Evolutionary conservation across 2,329 filamentous ascomycete genomes (phyloP), one percentile per base, ranked within the genome.

Genomic region (Mycosphaerella sp.): DNA sequence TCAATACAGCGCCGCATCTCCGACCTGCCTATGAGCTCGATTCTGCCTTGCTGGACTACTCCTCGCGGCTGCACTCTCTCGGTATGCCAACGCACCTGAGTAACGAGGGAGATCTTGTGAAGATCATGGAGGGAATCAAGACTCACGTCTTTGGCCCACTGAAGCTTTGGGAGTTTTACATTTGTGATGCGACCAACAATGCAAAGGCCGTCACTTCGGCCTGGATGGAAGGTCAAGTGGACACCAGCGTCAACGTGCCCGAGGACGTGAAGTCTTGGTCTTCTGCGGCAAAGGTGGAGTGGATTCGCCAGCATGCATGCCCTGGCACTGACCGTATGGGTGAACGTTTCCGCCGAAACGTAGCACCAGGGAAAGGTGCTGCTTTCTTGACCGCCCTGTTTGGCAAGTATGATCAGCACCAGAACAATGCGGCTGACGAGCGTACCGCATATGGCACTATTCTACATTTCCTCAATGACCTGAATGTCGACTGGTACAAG

Each of bases 101-200:
- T 60, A 82, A 74, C 6, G 75, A 78, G 3, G 84, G 86, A 44
- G 92, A 97, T 64, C 74, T 98, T 2, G 68, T 87, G 26, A 79
- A 81, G 59, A 82, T 97, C 56, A 95, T 96, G 85, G 84, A 89
- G 31, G 87, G 82, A 7, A 80, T 95, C 65, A 95, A 93, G 70
- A 81, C 81, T 17, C 80, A 90, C 51, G 89, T 93, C 36, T 81
- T 98, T 66, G 81, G 81, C 26, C 79, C 82, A 40, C 82, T 92
- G 57, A 84, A 84, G 46, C 78, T 98, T 1, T 98, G 93, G 93
- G 88, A 98, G 68, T 98, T 86, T 74, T 98, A 96, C 68, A 83
- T 86, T 12, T 75, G 95, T 54, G 82, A 97, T 65, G 84, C 93
- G 3, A 83, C 92, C 54, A 77, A 80, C 31, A 82, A 92, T 66